Percentiles rank a stretch among this genome's conserved stretches.
phyloP scores from a whole-genome alignment of 371 early-diverging fungal species.

The Vairimorpha apis region DNA sequence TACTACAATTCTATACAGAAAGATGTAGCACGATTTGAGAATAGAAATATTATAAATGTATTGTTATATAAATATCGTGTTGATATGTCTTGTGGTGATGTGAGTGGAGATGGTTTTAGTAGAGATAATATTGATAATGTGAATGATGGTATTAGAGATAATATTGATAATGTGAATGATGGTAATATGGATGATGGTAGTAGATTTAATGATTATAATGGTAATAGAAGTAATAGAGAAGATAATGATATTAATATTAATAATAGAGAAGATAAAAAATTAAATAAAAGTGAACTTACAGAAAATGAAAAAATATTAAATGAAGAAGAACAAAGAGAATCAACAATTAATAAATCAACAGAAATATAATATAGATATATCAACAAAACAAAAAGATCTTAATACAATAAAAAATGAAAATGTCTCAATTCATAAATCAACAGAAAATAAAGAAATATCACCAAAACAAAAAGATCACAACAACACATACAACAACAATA shows the following conservation, averaged over 20 bases:
- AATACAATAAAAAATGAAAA: conserved; percentile 24
- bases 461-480: conserved; percentile 26
- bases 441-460: conserved; percentile 26
- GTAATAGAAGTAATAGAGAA: not conserved
- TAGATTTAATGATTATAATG: too few relatives aligned
- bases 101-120: too few relatives aligned
- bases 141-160: too few relatives aligned
- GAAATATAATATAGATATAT: conserved; percentile 24
- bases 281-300: conserved; percentile 8
- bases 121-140: too few relatives aligned
- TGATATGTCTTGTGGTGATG: too few relatives aligned
- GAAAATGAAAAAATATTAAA: conserved; percentile 3
- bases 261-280: conserved; percentile 7
- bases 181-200: too few relatives aligned
- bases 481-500: conserved; percentile 11
- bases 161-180: too few relatives aligned
- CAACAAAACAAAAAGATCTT: conserved; percentile 13
- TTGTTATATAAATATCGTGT: too few relatives aligned
- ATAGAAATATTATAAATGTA: conserved; percentile 18
- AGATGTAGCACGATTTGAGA: conserved; percentile 9
- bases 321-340: conserved; percentile 22
- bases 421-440: conserved; percentile 7
- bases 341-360: too few relatives aligned
- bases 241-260: not conserved
- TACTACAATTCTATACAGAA: conserved; percentile 16